Base-by-base conservation (phyloP, 1,139 yeast species). In the Protomyces inouyei region DNA sequence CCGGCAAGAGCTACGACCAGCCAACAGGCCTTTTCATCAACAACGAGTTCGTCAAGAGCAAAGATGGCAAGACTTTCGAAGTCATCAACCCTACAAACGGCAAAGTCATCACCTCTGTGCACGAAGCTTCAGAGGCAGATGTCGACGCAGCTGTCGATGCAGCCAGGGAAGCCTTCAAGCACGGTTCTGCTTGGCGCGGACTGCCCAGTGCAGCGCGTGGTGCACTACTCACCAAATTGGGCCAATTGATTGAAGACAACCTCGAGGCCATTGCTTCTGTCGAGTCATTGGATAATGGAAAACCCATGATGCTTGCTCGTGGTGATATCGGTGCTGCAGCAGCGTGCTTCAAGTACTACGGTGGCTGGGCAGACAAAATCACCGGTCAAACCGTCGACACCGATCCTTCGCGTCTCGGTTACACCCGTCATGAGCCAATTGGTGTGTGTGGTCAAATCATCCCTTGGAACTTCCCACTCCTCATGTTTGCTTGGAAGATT, bases 391-490 rank as follows among this genome's bases (percentile, higher is more conserved):
- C 86, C 56, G 85, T 88, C 71, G 92, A 89, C 68, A 79, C 86
- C 59, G 63, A 59, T 36, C 63, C 63, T 43, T 81, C 80, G 66
- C 85, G 86, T 75, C 80, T 88, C 71, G 89, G 88, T 23, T 88
- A 86, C 78, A 88, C 96, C 51, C 77, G 87, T 65, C 88, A 86
- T 75, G 93, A 87, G 74, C 96, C 97, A 55, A 81, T 78, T 70
- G 95, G 95, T 36, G 92, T 88, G 28, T 85, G 88, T 72, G 95
- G 87, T 18, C 89, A 86, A 72, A 85, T 87, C 71, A 84, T 88
- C 71, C 95, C 95, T 71, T 88, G 95, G 95, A 88, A 88, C 77
- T 88, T 87, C 84, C 95, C 95, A 70, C 77, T 88, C 69, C 79
- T 87, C 75, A 86, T 88, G 90, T 84, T 87, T 79, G 77, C 91